Evolutionary conservation across 495 filamentous ascomycete species (phyloP), one percentile per base, ranked within the genome.

Genomic region (Massariosphaeria phaeospora): DNA sequence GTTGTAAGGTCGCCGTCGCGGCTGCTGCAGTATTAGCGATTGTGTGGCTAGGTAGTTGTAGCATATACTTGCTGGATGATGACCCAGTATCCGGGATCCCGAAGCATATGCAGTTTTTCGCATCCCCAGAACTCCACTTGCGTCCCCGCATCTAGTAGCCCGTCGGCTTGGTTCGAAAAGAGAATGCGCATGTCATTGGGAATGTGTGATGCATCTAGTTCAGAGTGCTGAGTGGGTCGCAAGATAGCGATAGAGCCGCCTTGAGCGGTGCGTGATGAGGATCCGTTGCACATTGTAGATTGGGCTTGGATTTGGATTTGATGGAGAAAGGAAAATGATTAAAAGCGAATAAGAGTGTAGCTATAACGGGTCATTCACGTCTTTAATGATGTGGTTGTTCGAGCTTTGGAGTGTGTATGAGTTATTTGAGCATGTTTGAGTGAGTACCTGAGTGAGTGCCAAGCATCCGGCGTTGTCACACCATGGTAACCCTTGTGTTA

Each of bases 381-480:
- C 17, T 42, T 21, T 13, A 9, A 25, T 21, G 23, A 21, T 6
- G 17, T 5, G 7, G 3, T 44, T 26, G 20, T 24, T 27, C 12
- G 35, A 23, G 10, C 25, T 20, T 17, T 31, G n/a, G 38, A 40
- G 38, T 35, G 21, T 35, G 24, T 41, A 40, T 55, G 53, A 42
- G 35, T 31, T 13, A 17, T 17, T 51, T 57, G 54, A 57, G 54
- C 54, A 57, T 35, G 39, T 57, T 57, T 57, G 54, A 43, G 54
- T 20, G 54, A 57, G 54, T 57, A 57, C 54, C 39, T 18, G 13
- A 21, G 29, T 51, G 47, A 36, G 23, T 27, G 50, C 50, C 38
- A 52, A 52, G 48, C 31, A 2, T 2, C 13, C 10, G 2, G 25
- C 3, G 9, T 23, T 2, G 13, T 5, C 9, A 41, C 48, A 52